Conservation (phyloP, 2,329 filamentous ascomycete species). For the Diplodia intermedia region DNA sequence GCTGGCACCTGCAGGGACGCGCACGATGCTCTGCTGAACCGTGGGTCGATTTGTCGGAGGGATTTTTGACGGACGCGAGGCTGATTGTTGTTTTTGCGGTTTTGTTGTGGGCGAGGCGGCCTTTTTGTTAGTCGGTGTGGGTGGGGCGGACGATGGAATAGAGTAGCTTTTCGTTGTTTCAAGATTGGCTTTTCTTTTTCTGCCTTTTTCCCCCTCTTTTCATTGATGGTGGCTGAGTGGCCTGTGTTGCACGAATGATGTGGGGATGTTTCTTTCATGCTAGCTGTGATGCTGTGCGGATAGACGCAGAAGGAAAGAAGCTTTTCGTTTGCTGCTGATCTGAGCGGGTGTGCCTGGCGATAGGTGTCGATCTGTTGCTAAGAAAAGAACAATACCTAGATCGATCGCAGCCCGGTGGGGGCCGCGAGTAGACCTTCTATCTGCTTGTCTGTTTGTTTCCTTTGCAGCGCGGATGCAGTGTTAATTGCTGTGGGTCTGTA, state of each 20-base stretch:
- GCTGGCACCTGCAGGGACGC: neutral
- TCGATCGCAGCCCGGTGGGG: neutral
- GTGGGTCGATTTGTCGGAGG: neutral
- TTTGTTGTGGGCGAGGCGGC: neutral
- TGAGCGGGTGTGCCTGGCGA: neutral
- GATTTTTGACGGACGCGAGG: neutral
- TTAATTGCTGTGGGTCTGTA: neutral
- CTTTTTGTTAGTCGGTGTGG: neutral
- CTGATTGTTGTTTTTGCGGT: neutral
- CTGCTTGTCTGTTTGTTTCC: neutral
- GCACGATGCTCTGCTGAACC: neutral
- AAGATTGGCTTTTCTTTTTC: neutral
- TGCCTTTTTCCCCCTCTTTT: neutral
- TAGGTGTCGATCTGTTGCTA: neutral
- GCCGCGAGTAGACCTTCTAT: neutral
- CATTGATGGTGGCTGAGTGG: too few species aligned
- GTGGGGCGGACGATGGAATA: neutral
- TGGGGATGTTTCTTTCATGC: too few species aligned
- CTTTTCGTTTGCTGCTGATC: neutral
- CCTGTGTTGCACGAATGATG: too few species aligned
- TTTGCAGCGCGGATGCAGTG: slow-evolving; percentile 6
- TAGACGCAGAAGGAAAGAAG: neutral
- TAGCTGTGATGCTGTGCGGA: neutral
- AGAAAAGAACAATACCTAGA: slow-evolving; percentile 14
- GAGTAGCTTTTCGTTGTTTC: neutral